Percentiles rank a stretch among this genome's conserved stretches.
These are phyloP conservation scores for Alternaria novae-zelandiae DNA, from an alignment of 2,329 filamentous ascomycete species.

Conservation along the genomic window DNA sequence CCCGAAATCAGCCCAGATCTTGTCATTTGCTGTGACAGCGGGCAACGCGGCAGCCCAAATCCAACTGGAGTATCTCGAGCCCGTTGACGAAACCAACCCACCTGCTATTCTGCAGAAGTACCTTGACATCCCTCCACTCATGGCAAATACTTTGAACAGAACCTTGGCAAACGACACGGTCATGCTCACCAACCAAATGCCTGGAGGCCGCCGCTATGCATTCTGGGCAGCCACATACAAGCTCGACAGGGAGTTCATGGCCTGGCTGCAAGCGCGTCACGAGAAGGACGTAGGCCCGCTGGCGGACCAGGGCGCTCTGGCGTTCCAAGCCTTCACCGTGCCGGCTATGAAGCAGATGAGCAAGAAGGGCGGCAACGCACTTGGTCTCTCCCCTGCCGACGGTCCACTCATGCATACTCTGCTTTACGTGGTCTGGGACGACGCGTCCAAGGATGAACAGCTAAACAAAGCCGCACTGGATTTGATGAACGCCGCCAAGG, in stretches of 20 bases:
- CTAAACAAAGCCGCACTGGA: constrained; percentile 16
- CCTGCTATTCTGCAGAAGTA: constrained; percentile 18
- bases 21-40: constrained; percentile 27
- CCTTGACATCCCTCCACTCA: constrained; percentile 14
- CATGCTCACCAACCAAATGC: constrained; percentile 45
- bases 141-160: constrained; percentile 9
- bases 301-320: constrained; percentile 12
- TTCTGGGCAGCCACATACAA: constrained; percentile 36
- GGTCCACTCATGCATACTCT: constrained; percentile 23
- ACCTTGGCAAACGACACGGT: constrained; percentile 34
- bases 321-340: constrained; percentile 22
- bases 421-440: constrained; percentile 25
- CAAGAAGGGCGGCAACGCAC: constrained; percentile 30
- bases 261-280: constrained; percentile 24
- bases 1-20: constrained; percentile 29
- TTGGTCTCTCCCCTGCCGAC: constrained; percentile 23
- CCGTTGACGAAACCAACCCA: constrained; percentile 23
- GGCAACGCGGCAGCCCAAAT: constrained; percentile 23
- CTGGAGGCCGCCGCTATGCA: constrained; percentile 34
- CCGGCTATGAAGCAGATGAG: constrained; percentile 17
- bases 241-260: constrained; percentile 22
- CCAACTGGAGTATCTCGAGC: constrained; percentile 28
- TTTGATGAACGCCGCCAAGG: constrained; percentile 16
- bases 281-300: constrained; percentile 19
- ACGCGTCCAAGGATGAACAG: constrained; percentile 21